Evolutionary conservation across 2,329 filamentous ascomycete species (phyloP).

Genomic region (Monosporascus sp.): DNA sequence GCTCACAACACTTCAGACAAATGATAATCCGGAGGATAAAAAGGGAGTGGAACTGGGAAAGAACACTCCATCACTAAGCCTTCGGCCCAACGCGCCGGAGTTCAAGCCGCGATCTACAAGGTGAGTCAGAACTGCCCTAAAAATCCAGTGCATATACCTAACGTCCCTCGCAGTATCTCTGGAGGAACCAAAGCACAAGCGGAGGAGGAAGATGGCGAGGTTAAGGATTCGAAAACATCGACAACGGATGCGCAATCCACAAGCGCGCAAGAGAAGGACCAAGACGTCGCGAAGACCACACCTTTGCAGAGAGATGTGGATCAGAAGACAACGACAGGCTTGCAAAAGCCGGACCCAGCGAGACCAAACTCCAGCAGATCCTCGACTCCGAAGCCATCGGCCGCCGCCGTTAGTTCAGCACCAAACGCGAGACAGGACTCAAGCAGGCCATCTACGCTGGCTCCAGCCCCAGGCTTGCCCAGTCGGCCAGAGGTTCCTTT

Average conservation of each 20-base stretch:
- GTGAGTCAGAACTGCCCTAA: conserved; percentile 18
- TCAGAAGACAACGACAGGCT: conserved; percentile 10
- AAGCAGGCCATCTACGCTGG: conserved; percentile 22
- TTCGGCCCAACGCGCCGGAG: conserved; percentile 55
- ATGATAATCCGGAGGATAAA: conserved; percentile 31
- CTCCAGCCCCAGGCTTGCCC: conserved; percentile 37
- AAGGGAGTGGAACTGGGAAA: conserved; percentile 30
- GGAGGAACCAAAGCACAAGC: conserved; percentile 27
- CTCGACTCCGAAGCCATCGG: conserved; percentile 17
- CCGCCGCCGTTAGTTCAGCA: conserved; percentile 11
- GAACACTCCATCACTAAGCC: conserved; percentile 29
- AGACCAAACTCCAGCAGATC: conserved; percentile 15
- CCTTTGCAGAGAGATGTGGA: conserved; percentile 10
- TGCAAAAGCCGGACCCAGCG: conserved; percentile 18
- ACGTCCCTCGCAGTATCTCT: conserved; percentile 13
- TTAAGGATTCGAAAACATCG: conserved; percentile 50
- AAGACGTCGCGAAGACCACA: conserved; percentile 6
- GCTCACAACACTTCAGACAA: conserved; percentile 36
- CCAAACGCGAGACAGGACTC: conserved; percentile 24
- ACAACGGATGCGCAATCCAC: conserved; percentile 8
- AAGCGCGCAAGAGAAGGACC: conserved; percentile 12
- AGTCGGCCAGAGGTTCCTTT: conserved; percentile 54
- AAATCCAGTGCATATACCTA: conserved; percentile 3
- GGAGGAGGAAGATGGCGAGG: conserved; percentile 68
- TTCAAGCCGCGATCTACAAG: conserved; percentile 52